Evolutionary conservation across 1,139 yeast genomes (phyloP), one percentile per base, ranked within the genome.

Genomic region (Diutina ranongensis): DNA sequence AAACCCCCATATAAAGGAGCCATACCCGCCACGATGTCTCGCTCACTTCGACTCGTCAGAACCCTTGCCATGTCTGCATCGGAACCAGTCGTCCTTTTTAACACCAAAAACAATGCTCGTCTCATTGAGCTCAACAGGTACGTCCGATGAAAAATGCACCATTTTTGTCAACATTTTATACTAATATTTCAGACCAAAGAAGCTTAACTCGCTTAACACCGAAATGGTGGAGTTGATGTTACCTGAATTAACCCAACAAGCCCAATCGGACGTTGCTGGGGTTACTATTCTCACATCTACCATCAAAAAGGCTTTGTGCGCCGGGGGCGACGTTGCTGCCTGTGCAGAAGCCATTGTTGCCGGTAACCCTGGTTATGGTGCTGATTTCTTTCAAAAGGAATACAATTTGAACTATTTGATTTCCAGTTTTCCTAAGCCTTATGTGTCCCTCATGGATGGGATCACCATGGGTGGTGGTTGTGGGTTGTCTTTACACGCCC

Each of bases 391-490:
- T 67, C 77, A 78, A 52, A 63, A 72, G 50, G 98, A 92, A 64
- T 92, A 92, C 66, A 78, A 81, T 51, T 68, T 92, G 58, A 82
- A 92, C 65, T 86, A 82, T 57, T 68, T 82, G 48, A 71, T 89
- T 53, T 82, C 95, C 16, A 81, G 94, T 15, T 87, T 78, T 58
- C 71, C 81, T 49, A 92, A 88, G 65, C 97, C 98, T 1, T 75
- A 84, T 52, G 80, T 92, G 18, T 72, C 95, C 1, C 59, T 88
- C 42, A 83, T 85, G 80, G 83, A 92, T 58, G 97, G 97, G 28
- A 87, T 92, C 56, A 87, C 94, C 35, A 87, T 92, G 96, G 98
- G 98, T 48, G 98, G 98, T 46, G 98, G 98, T 55, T 95, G 87
- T 40, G 98, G 98, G 3, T 68, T 92, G 47, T 74, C 92, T 0